Evolutionary conservation across 345 rosid genomes (phyloP).

Genomic region (Boechera stricta): DNA sequence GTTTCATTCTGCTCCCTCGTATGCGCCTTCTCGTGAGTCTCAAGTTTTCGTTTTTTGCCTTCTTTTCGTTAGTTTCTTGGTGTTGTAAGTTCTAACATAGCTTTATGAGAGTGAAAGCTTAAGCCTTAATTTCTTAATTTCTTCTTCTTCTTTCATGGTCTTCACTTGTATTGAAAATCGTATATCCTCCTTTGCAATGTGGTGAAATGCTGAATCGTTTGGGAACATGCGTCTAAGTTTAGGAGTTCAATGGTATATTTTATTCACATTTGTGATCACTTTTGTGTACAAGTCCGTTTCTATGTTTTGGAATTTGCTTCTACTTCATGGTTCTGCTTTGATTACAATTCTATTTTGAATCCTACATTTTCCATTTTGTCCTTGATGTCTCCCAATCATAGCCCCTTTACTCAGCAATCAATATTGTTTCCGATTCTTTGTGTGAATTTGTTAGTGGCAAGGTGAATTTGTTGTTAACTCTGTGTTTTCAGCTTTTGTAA

Average conservation of each 20-base stretch:
- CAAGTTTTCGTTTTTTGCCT: not conserved
- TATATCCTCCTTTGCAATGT: not conserved
- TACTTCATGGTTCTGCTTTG: not conserved
- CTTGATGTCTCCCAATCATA: not conserved
- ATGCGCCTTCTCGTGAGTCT: slow-evolving; percentile 90
- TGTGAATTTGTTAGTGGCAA: not conserved
- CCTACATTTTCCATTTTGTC: not conserved
- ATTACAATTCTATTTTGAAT: not conserved
- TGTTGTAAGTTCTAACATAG: too few relatives aligned
- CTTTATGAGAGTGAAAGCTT: not conserved
- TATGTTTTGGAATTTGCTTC: not conserved
- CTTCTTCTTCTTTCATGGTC: not conserved
- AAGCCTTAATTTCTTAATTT: not conserved
- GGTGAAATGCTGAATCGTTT: not conserved
- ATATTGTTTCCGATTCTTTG: not conserved
- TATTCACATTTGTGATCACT: not conserved
- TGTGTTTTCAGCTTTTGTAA: slow-evolving; percentile 41
- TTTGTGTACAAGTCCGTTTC: not conserved
- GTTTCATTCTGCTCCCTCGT: slow-evolving; percentile 72
- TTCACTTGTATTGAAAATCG: not conserved
- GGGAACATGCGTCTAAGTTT: not conserved
- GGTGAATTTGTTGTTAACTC: not conserved
- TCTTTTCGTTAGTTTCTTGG: not conserved
- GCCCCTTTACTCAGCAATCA: not conserved
- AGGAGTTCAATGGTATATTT: not conserved